Conservation (phyloP, 176 grass and related monocot species). For the Lolium rigidum region DNA sequence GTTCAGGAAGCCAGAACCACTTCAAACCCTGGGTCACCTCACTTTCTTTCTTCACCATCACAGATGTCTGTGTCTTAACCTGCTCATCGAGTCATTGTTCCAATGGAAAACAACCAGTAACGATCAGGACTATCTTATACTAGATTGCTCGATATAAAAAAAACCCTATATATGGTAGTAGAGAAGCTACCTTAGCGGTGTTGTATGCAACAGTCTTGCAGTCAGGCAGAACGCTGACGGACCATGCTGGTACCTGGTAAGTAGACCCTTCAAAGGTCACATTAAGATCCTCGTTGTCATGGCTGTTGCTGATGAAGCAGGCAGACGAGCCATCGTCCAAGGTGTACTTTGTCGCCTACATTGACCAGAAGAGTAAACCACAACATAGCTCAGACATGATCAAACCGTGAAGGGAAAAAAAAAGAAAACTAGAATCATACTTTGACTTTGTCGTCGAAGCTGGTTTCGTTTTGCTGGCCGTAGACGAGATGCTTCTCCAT, state of each 20-base stretch:
- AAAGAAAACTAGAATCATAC: background rate
- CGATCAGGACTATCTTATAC: background rate
- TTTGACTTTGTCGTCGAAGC: constrained; percentile 28
- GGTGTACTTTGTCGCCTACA: constrained; percentile 53
- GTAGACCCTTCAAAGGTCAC: background rate
- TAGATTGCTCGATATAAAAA: background rate
- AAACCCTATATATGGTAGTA: background rate
- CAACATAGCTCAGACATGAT: background rate
- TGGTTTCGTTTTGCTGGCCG: constrained; percentile 47
- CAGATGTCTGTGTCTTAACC: constrained; percentile 56
- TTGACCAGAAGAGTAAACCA: background rate
- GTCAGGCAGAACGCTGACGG: background rate
- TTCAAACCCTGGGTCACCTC: background rate
- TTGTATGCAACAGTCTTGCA: constrained; percentile 3
- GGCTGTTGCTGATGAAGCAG: constrained; percentile 20
- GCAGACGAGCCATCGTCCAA: constrained; percentile 10
- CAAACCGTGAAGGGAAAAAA: background rate
- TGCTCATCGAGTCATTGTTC: constrained; percentile 2
- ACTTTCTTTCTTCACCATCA: constrained; percentile 58
- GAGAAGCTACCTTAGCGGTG: constrained; percentile 42
- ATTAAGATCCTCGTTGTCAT: background rate
- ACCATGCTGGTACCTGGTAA: background rate
- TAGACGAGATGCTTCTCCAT: constrained; percentile 68
- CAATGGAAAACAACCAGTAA: background rate
- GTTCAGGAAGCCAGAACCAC: constrained; percentile 48